These are phyloP conservation scores for Luvunga scandens DNA, from an alignment of 345 rosid species.

Conservation along the genomic window DNA sequence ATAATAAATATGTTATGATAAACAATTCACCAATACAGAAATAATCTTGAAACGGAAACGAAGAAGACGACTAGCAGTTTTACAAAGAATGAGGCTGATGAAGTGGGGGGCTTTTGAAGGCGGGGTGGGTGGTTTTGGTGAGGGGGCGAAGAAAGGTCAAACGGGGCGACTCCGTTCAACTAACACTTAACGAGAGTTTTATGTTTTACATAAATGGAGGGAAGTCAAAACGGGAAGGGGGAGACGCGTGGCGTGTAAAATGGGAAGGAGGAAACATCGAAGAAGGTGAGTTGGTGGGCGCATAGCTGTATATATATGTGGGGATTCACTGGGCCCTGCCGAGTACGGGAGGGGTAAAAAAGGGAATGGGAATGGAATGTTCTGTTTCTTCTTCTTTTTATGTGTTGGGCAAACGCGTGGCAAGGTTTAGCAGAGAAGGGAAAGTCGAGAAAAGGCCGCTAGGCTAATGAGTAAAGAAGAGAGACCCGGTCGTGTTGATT, in stretches of 20 bases:
- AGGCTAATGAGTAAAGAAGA: no score
- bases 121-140: no score
- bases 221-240: background rate
- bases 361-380: no score
- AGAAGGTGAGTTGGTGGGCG: background rate
- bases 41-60: background rate
- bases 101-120: no score
- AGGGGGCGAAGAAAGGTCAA: constrained; percentile 1
- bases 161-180: constrained; percentile 5
- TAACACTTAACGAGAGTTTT: background rate
- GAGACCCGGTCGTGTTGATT: constrained; percentile 19
- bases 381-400: background rate
- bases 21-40: no score
- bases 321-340: background rate
- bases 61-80: background rate
- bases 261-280: background rate
- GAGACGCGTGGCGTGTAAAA: background rate
- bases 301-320: no score
- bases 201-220: background rate
- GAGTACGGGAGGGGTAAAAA: background rate
- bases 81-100: no score
- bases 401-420: constrained; percentile 3
- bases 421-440: background rate
- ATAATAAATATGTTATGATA: no score
- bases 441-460: background rate